Base-by-base conservation (phyloP, 2,329 filamentous ascomycete species). In the Ophiobolus disseminans region DNA sequence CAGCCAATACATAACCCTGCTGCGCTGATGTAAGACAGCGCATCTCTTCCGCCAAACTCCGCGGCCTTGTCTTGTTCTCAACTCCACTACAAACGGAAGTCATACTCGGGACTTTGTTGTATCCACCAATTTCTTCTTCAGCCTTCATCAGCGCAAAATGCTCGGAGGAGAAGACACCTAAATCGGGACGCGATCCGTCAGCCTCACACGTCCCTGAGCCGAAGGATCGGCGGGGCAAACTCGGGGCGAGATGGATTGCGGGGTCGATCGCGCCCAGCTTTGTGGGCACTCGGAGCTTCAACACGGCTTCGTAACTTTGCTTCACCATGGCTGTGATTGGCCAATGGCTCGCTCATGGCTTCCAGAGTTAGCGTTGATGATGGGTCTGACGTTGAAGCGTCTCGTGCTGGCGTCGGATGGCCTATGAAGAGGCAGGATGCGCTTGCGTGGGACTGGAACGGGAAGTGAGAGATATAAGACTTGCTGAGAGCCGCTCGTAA, bases 211-310 rank as follows among this genome's bases (percentile, higher is more conserved):
- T 32, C 30, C 40, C 9, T 8, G 22, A 46, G 20, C 43, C 37
- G 36, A 40, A 20, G 26, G 14, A 20, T 34, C 8, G 17, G 53
- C 60, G 61, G 61, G 54, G 59, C 38, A 55, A 51, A 53, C 45
- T 65, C 59, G 61, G 63, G 52, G 54, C 42, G 47, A 45, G 48
- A 39, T 37, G 14, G 37, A 58, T 44, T 50, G 64, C 60, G 63
- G 63, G 58, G 63, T 61, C 41, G 19, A 31, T 20, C 36, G 28
- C 17, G 52, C 52, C 28, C 35, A 37, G 30, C 45, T 43, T 43
- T 40, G 34, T 34, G 16, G 6, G 17, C 23, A n/a, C 41, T 49
- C 60, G 58, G 60, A 60, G 31, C 41, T 43, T 53, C 44, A 40
- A 60, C 40, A 55, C 60, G 60, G 62, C 56, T 63, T 55, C 28